Conservation (phyloP, 768 basidiomycete species). For the Boletus subparvulus region DNA sequence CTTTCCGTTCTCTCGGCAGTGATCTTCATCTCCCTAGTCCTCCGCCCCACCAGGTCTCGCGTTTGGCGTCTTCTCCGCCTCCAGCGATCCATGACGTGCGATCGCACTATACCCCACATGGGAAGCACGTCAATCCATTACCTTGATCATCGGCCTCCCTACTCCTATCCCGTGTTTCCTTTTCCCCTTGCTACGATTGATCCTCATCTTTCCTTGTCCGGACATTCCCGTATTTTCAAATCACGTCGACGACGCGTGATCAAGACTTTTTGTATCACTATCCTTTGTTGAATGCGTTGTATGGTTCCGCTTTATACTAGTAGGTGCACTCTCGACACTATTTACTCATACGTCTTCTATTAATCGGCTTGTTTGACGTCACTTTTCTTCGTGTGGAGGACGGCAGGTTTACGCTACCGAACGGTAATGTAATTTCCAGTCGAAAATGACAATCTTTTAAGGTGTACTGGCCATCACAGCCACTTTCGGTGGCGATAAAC, state of each 20-base stretch:
- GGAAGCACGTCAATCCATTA: constrained; percentile 48
- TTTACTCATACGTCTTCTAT: constrained; percentile 33
- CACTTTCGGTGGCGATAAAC: constrained; percentile 24
- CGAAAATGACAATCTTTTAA: constrained; percentile 27
- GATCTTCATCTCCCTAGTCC: constrained; percentile 52
- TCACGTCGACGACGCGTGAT: constrained; percentile 26
- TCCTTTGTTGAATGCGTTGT: constrained; percentile 23
- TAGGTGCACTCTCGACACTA: constrained; percentile 35
- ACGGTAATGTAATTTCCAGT: constrained; percentile 24
- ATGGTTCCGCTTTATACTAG: constrained; percentile 32
- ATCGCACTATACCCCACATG: constrained; percentile 40
- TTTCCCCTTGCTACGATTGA: constrained; percentile 20
- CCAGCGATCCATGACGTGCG: constrained; percentile 38
- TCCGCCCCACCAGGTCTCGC: constrained; percentile 39
- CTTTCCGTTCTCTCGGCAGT: constrained; percentile 46
- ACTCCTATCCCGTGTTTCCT: constrained; percentile 16
- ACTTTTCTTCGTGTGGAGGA: constrained; percentile 13
- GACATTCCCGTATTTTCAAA: constrained; percentile 32
- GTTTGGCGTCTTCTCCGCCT: constrained; percentile 44
- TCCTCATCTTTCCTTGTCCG: constrained; percentile 20
- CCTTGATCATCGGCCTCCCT: constrained; percentile 37
- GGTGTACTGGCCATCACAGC: constrained; percentile 30
- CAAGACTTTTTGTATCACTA: constrained; percentile 35
- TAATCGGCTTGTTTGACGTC: constrained; percentile 26
- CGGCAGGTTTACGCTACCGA: constrained; percentile 26